phyloP scores from a whole-genome alignment of 495 filamentous ascomycete species.

The Penicillium crystallinum region DNA sequence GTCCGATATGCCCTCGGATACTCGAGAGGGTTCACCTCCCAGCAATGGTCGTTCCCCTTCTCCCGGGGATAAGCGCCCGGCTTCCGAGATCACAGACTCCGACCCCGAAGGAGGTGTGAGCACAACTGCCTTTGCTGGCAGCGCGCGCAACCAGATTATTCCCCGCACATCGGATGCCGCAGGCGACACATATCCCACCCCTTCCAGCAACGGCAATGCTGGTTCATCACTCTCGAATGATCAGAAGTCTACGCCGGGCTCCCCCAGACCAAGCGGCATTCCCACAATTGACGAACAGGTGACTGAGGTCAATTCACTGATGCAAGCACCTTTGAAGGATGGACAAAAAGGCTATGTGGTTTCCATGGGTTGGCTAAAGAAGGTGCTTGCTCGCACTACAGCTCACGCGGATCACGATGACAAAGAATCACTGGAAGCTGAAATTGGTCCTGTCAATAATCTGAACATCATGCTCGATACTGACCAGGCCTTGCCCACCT shows the following conservation, averaged over 20 bases:
- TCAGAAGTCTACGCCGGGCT: slow-evolving; percentile 13
- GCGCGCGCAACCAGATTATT: slow-evolving; percentile 3
- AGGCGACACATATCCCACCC: slow-evolving; percentile 25
- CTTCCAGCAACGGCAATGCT: slow-evolving; percentile 28
- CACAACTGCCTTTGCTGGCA: slow-evolving; percentile 8
- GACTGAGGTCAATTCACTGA: slow-evolving; percentile 55
- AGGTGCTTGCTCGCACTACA: slow-evolving; percentile 63
- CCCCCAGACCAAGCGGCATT: slow-evolving; percentile 13
- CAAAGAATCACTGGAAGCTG: slow-evolving; percentile 57
- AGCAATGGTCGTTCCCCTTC: slow-evolving; percentile 41
- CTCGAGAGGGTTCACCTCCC: slow-evolving; percentile 21
- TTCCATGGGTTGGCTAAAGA: slow-evolving; percentile 70
- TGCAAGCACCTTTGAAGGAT: slow-evolving; percentile 51
- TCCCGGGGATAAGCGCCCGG: slow-evolving; percentile 49
- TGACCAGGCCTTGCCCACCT: slow-evolving; percentile 30
- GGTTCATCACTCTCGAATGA: slow-evolving; percentile 16
- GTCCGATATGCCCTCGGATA: slow-evolving; percentile 47
- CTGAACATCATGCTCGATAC: slow-evolving; percentile 53
- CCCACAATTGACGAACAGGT: slow-evolving; percentile 77
- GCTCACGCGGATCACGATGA: slow-evolving; percentile 48
- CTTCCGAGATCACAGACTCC: slow-evolving; percentile 42
- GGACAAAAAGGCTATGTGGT: slow-evolving; percentile 73
- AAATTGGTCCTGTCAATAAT: slow-evolving; percentile 84
- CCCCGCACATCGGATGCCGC: slow-evolving; percentile 20
- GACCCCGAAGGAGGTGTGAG: slow-evolving; percentile 26